Percentiles rank a stretch among this genome's conserved stretches.
phyloP scores from a whole-genome alignment of 768 basidiomycete species.

The Suillus americanus region DNA sequence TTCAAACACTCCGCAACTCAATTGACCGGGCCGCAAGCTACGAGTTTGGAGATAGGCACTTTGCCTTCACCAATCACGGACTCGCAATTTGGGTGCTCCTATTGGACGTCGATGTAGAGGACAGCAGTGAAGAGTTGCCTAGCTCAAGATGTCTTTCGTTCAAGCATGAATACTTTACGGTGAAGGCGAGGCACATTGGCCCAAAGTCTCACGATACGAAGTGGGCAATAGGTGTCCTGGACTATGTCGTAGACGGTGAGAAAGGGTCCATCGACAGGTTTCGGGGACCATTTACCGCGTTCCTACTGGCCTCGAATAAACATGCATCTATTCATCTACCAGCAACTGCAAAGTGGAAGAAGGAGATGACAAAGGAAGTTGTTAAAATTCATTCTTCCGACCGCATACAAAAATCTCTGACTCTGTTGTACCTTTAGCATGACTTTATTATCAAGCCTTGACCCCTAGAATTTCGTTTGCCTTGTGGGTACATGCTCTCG shows the following conservation, averaged over 20 bases:
- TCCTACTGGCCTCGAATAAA: background rate
- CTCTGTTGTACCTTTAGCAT: background rate
- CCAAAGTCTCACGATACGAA: no score
- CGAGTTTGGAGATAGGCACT: slow-evolving; percentile 10
- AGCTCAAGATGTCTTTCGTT: background rate
- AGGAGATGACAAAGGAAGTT: slow-evolving; percentile 4
- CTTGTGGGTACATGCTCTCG: background rate
- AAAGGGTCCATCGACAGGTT: background rate
- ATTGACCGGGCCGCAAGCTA: background rate
- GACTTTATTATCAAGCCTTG: background rate
- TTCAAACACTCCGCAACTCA: background rate
- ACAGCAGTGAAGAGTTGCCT: background rate
- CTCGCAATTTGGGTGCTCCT: slow-evolving; percentile 5
- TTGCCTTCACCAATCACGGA: slow-evolving; percentile 12
- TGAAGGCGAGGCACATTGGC: background rate
- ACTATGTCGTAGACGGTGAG: background rate
- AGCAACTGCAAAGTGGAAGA: slow-evolving; percentile 5
- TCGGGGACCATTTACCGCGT: background rate
- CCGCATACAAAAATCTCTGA: background rate
- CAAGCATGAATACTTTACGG: background rate
- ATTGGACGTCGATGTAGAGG: background rate
- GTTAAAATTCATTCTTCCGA: background rate
- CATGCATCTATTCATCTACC: background rate
- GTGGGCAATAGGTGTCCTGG: slow-evolving; percentile 9
- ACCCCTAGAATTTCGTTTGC: background rate